These are phyloP conservation scores for Penicillium chermesinum DNA, from an alignment of 495 filamentous ascomycete genomes.

Conservation along the genomic window DNA sequence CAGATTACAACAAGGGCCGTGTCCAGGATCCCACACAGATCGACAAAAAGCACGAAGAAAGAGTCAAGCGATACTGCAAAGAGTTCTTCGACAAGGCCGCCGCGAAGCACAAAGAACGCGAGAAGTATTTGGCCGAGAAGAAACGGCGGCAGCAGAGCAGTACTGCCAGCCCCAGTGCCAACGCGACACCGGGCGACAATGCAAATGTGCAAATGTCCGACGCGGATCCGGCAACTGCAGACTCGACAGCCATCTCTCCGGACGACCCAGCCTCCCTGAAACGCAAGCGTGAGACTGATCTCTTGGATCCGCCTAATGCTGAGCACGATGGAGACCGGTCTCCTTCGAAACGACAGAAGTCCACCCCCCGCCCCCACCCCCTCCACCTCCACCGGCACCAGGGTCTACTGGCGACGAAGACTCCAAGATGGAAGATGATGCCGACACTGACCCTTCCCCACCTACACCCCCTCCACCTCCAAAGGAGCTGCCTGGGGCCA, in stretches of 20 bases:
- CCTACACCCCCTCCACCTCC: constrained; percentile 24
- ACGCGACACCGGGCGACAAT: constrained; percentile 31
- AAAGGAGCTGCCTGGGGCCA: constrained; percentile 4
- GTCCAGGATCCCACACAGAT: constrained; percentile 81
- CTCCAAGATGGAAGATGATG: not conserved
- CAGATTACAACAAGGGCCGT: constrained; percentile 80
- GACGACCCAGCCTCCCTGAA: constrained; percentile 20
- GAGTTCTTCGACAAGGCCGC: constrained; percentile 83
- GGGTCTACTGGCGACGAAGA: constrained; percentile 9
- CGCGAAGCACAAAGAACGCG: constrained; percentile 62
- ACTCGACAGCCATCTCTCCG: constrained; percentile 19
- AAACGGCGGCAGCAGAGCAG: constrained; percentile 13
- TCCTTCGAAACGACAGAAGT: constrained; percentile 37
- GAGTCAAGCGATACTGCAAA: constrained; percentile 74
- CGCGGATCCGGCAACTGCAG: constrained; percentile 22
- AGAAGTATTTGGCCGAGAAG: constrained; percentile 57
- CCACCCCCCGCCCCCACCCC: constrained; percentile 33
- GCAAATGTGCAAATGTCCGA: constrained; percentile 52
- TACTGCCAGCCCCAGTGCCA: constrained; percentile 21
- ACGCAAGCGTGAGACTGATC: constrained; percentile 16
- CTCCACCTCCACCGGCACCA: constrained; percentile 24
- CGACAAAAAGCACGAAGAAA: constrained; percentile 69
- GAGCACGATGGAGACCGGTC: constrained; percentile 23
- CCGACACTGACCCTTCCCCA: constrained; percentile 19
- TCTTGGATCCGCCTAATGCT: constrained; percentile 50